Conservation (phyloP, 305 asterid species). For the Fraxinus greggii region DNA sequence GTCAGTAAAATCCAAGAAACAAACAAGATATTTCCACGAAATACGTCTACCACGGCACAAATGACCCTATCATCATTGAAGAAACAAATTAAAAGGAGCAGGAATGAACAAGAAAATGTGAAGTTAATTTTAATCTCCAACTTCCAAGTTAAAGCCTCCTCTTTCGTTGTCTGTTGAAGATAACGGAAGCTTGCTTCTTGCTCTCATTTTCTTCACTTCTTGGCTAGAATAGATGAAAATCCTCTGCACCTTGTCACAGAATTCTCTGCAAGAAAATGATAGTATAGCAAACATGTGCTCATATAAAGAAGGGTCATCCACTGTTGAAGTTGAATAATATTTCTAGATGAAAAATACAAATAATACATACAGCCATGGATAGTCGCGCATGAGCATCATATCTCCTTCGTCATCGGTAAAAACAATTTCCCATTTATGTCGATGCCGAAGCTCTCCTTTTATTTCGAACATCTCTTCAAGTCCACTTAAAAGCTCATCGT, state of each 20-base stretch:
- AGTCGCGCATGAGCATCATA: slow-evolving; percentile 92
- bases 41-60: not conserved
- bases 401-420: slow-evolving; percentile 96
- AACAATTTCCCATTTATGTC: slow-evolving; percentile 81
- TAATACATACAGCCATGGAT: slow-evolving; percentile 89
- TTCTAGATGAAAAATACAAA: not conserved
- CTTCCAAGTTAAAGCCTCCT: slow-evolving; percentile 29
- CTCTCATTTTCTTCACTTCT: slow-evolving; percentile 74
- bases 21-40: not conserved
- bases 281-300: not conserved
- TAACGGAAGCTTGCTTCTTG: slow-evolving; percentile 45
- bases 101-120: not conserved
- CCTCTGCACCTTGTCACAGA: slow-evolving; percentile 75
- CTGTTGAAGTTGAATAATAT: not conserved
- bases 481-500: slow-evolving; percentile 63
- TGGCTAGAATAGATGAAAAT: slow-evolving; percentile 74
- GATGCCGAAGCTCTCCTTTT: slow-evolving; percentile 64
- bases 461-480: slow-evolving; percentile 88
- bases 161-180: slow-evolving; percentile 46
- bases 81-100: not conserved
- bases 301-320: not conserved
- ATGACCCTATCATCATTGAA: not conserved
- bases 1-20: not conserved
- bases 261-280: slow-evolving; percentile 58
- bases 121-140: not conserved